Conservation (phyloP, 495 filamentous ascomycete genomes). For the Penicillium verhagenii region DNA sequence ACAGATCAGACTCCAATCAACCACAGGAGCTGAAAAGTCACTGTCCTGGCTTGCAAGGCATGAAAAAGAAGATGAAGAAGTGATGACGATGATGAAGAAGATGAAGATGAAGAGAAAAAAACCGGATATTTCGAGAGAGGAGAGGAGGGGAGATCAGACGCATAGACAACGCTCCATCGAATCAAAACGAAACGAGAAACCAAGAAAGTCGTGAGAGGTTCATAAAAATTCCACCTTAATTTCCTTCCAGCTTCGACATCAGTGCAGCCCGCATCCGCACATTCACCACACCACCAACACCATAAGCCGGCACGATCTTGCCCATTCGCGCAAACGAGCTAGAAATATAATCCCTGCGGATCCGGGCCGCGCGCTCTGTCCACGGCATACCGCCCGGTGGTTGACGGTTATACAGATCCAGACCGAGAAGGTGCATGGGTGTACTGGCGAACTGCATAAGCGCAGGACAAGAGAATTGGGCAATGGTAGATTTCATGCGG, state of each 20-base stretch:
- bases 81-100: no score
- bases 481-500: conserved; percentile 57
- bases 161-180: neutral
- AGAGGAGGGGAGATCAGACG: neutral
- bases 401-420: conserved; percentile 85
- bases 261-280: conserved; percentile 61
- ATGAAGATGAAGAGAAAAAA: no score
- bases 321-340: conserved; percentile 81
- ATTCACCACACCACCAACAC: conserved; percentile 89
- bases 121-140: conserved; percentile 2
- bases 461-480: conserved; percentile 81
- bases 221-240: conserved; percentile 1
- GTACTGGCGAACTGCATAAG: conserved; percentile 79
- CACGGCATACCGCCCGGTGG: conserved; percentile 45
- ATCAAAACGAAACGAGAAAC: conserved; percentile 16
- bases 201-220: conserved; percentile 1
- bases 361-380: conserved; percentile 59
- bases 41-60: neutral
- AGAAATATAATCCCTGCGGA: conserved; percentile 73
- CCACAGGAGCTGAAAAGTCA: neutral
- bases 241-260: conserved; percentile 51
- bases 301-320: conserved; percentile 92
- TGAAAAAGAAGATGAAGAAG: no score
- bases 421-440: conserved; percentile 80
- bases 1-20: neutral